These are phyloP conservation scores for Marchantia polymorpha DNA, from an alignment of 225 moss, liverwort and hornwort genomes.

Conservation along the genomic window DNA sequence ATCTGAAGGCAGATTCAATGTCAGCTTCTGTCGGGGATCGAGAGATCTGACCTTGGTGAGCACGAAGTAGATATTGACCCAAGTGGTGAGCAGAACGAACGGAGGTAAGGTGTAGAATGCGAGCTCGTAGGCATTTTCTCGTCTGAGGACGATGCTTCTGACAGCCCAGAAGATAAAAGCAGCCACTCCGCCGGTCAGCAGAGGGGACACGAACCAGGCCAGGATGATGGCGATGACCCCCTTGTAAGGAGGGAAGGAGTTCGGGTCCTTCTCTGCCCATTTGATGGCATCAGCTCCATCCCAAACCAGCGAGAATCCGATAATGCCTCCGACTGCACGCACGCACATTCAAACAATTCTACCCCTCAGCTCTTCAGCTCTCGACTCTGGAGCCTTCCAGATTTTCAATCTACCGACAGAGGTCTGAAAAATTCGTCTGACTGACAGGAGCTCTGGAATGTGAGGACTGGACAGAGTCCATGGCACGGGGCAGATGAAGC, in stretches of 20 bases:
- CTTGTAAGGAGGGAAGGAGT: conserved; percentile 61
- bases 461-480: not conserved
- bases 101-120: conserved; percentile 62
- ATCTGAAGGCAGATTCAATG: not conserved
- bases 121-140: conserved; percentile 46
- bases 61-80: conserved; percentile 68
- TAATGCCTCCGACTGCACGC: conserved; percentile 55
- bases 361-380: too few relatives aligned
- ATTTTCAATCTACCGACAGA: not conserved
- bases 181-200: conserved; percentile 45
- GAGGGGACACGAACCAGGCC: conserved; percentile 67
- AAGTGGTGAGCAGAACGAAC: conserved; percentile 54
- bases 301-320: conserved; percentile 75
- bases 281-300: conserved; percentile 59
- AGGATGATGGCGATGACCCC: conserved; percentile 54
- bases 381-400: too few relatives aligned
- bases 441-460: not conserved
- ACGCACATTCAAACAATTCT: not conserved
- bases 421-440: too few relatives aligned
- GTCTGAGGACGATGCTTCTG: conserved; percentile 45
- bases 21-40: not conserved
- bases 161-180: conserved; percentile 45
- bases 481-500: not conserved
- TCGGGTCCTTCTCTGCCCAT: conserved; percentile 54
- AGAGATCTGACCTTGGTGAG: conserved; percentile 48